Conservation (phyloP, 768 basidiomycete species). For the Suillus tomentosus region DNA sequence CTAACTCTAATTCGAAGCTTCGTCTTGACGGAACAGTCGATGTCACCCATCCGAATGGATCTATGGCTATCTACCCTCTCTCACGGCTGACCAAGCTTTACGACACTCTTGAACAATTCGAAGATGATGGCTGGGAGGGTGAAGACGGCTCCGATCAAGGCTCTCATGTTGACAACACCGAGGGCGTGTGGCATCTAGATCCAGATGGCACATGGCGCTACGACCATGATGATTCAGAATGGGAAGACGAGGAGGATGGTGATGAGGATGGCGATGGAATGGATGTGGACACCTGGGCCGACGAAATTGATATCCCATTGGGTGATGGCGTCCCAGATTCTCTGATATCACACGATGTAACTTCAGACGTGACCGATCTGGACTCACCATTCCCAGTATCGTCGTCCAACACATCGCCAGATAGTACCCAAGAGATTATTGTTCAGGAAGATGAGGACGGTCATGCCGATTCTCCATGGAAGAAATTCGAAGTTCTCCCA, state of each 20-base stretch:
- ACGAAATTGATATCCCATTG: constrained; percentile 23
- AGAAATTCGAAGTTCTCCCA: constrained; percentile 78
- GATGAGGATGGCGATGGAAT: constrained; percentile 37
- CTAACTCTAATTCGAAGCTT: constrained; percentile 46
- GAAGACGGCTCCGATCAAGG: constrained; percentile 35
- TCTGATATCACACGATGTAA: constrained; percentile 18
- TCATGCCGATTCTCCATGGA: constrained; percentile 58
- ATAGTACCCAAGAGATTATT: constrained; percentile 33
- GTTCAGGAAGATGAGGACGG: constrained; percentile 29
- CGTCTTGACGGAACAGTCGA: constrained; percentile 72
- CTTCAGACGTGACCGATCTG: constrained; percentile 25
- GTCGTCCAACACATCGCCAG: constrained; percentile 33
- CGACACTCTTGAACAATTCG: constrained; percentile 80
- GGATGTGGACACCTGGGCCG: constrained; percentile 36
- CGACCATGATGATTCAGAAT: constrained; percentile 37
- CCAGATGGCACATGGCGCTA: constrained; percentile 38
- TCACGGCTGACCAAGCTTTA: constrained; percentile 74
- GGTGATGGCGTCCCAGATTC: constrained; percentile 23
- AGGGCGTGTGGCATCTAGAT: constrained; percentile 46
- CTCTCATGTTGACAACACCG: constrained; percentile 45
- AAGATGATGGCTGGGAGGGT: constrained; percentile 65
- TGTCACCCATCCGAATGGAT: constrained; percentile 66
- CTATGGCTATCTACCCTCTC: constrained; percentile 53
- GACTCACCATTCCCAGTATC: constrained; percentile 29
- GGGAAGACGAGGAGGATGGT: constrained; percentile 21